Base-by-base conservation (phyloP, 2,329 filamentous ascomycete genomes). In the Alternaria sp. region DNA sequence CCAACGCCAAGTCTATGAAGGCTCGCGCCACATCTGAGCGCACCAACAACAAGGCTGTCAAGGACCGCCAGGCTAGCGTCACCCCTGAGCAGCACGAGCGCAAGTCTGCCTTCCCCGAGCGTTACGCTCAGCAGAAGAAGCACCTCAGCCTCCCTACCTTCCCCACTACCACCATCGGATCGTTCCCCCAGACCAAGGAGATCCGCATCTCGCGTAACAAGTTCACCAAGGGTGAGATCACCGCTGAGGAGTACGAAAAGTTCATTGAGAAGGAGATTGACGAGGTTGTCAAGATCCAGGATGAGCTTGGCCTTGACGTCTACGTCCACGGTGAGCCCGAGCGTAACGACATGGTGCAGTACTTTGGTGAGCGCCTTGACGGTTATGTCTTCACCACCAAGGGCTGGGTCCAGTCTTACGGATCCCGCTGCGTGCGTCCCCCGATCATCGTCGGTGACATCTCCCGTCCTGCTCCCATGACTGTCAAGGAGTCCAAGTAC, bases 311-410 rank as follows among this genome's bases (percentile, higher is more conserved):
- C 80, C 90, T 99, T 54, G 95, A 99, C 73, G 95, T 99, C 80
- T 92, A 91, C 79, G 95, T 99, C 68, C 95, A 99, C 85, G 95
- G 95, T 79, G 95, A 99, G 87, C 95, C 95, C 61, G 95, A 99
- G 88, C 93, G 95, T 81, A 99, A 99, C 85, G 95, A 99, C 89
- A 99, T 99, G 95, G 95, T 99, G 53, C 95, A 99, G 84, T 99
- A 97, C 89, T 99, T 99, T 74, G 95, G 95, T 82, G 95, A 99
- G 88, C 91, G 92, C 77, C 87, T 99, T 65, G 88, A 96, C 75
- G 95, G 95, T 77, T 99, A 98, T 81, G 90, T 93, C 79, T 99
- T 99, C 88, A 99, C 95, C 80, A 98, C 94, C 80, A 91, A 97
- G 84, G 95, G 92, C 72, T 99, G 95, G 95, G 95, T 99, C 57